These are phyloP conservation scores for Sutorius australiensis DNA, from an alignment of 768 basidiomycete species.

Conservation along the genomic window DNA sequence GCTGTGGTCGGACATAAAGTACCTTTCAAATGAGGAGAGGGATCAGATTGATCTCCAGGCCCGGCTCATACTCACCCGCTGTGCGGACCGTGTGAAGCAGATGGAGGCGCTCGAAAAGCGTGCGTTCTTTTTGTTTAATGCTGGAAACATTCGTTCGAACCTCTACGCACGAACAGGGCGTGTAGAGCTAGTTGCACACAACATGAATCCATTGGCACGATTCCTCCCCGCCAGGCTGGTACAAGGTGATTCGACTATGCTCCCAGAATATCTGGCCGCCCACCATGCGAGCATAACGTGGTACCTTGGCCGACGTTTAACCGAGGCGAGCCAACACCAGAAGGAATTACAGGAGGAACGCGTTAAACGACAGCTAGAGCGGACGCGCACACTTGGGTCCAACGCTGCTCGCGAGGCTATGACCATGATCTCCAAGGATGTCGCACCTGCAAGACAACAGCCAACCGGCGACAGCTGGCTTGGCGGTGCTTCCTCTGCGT, in stretches of 20 bases:
- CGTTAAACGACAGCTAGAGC: constrained; percentile 81
- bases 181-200: constrained; percentile 59
- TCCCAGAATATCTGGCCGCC: constrained; percentile 73
- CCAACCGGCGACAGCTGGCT: constrained; percentile 52
- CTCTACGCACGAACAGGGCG: constrained; percentile 46
- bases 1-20: constrained; percentile 60
- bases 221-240: constrained; percentile 69
- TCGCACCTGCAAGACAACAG: constrained; percentile 18
- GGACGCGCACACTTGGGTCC: constrained; percentile 78
- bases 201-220: constrained; percentile 60
- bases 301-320: constrained; percentile 80
- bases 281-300: constrained; percentile 92
- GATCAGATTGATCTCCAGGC: constrained; percentile 96
- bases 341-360: constrained; percentile 94
- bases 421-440: constrained; percentile 37
- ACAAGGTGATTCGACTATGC: constrained; percentile 47
- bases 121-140: constrained; percentile 39
- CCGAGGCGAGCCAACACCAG: constrained; percentile 73
- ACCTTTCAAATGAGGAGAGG: constrained; percentile 85
- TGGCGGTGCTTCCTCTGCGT: constrained; percentile 52
- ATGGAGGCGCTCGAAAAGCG: constrained; percentile 89
- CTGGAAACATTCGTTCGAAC: constrained; percentile 17
- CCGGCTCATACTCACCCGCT: constrained; percentile 77
- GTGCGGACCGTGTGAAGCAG: constrained; percentile 81
- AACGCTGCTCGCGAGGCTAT: constrained; percentile 64